Percentiles rank a stretch among this genome's conserved stretches.
Conservation (phyloP, 2,329 filamentous ascomycete species). For the Botrytis fabae region DNA sequence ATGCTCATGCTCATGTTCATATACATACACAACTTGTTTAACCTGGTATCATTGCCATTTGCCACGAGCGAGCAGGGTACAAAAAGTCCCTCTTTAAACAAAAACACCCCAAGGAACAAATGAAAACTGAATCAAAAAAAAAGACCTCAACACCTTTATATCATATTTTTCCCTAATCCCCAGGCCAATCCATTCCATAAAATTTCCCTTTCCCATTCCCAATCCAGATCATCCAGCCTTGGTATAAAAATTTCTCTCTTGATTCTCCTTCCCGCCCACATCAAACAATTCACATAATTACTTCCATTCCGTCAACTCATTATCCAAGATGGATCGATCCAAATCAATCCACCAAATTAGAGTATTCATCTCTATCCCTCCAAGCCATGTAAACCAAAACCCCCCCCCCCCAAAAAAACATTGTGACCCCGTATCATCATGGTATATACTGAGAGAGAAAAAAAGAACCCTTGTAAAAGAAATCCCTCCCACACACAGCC, state of each 20-base stretch:
- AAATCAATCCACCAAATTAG: background rate
- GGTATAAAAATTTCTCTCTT: slow-evolving; percentile 1
- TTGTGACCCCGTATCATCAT: slow-evolving; percentile 2
- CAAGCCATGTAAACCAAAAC: background rate
- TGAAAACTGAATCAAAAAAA: background rate
- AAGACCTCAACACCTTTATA: background rate
- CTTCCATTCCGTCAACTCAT: background rate
- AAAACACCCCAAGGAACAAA: background rate
- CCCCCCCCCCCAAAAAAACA: background rate
- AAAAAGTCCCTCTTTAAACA: background rate
- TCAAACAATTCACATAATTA: background rate
- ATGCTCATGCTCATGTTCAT: background rate
- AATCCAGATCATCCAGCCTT: background rate
- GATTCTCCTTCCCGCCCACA: background rate
- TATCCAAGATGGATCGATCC: background rate
- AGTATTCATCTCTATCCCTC: background rate
- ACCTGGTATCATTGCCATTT: background rate
- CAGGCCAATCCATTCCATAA: background rate
- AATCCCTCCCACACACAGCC: background rate
- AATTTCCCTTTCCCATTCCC: background rate
- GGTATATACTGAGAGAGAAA: background rate
- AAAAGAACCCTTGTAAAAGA: background rate
- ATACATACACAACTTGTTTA: background rate
- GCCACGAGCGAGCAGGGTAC: background rate
- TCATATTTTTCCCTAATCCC: background rate